Conservation (phyloP, 106 monocot genomes). For the Platanthera zijinensis region DNA sequence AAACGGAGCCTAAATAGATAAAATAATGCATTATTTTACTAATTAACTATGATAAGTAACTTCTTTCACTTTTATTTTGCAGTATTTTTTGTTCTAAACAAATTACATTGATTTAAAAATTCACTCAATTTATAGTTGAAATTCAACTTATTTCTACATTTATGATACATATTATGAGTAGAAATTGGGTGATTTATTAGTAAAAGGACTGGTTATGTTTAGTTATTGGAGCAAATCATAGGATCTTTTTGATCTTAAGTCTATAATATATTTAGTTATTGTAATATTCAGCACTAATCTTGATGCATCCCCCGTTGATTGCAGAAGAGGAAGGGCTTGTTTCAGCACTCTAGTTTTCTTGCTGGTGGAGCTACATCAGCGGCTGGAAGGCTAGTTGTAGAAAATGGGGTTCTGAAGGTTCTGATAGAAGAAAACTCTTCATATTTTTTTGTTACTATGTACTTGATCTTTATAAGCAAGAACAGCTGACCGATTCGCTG, state of each 20-base stretch:
- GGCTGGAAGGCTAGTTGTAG: constrained; percentile 63
- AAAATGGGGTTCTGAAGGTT: constrained; percentile 72
- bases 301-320: neutral
- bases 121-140: no score
- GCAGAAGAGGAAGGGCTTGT: constrained; percentile 70
- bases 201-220: no score
- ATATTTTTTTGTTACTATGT: neutral
- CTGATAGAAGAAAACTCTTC: neutral
- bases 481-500: neutral
- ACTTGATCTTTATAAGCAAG: neutral
- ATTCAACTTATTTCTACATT: no score
- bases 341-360: constrained; percentile 89
- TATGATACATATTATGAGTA: no score
- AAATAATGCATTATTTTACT: no score
- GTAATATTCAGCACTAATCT: neutral
- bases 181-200: no score
- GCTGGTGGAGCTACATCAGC: constrained; percentile 89
- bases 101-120: no score
- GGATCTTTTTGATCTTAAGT: no score
- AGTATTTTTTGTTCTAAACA: no score
- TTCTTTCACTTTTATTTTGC: no score
- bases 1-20: no score
- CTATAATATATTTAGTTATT: neutral
- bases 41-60: neutral
- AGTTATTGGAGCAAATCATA: no score